These are phyloP conservation scores for Ustilago nuda DNA, from an alignment of 1,284 basidiomycete species.

Conservation along the genomic window DNA sequence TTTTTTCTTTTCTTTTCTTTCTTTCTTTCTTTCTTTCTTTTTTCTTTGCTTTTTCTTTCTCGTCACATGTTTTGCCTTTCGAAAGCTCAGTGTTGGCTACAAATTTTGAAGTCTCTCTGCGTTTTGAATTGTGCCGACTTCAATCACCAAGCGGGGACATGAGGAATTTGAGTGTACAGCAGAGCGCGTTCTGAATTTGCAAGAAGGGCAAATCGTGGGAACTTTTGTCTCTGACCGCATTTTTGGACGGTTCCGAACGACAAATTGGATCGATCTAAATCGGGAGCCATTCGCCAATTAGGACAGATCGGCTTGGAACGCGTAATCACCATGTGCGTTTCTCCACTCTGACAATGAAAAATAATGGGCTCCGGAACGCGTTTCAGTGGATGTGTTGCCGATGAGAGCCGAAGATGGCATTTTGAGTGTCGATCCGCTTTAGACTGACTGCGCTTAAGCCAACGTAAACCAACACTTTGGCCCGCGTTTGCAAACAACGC, in stretches of 20 bases:
- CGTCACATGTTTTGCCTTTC: background rate
- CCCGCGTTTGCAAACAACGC: constrained; percentile 7
- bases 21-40: background rate
- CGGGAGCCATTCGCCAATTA: too few relatives aligned
- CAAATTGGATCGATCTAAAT: background rate
- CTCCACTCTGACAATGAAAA: background rate
- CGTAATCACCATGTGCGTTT: too few relatives aligned
- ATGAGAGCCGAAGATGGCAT: constrained; percentile 11
- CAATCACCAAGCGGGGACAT: background rate
- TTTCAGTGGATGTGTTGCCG: constrained; percentile 17
- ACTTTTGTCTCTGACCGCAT: constrained; percentile 14
- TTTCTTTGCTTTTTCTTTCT: background rate
- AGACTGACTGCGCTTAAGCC: constrained; percentile 38
- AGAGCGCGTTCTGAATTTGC: constrained; percentile 2
- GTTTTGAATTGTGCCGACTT: background rate
- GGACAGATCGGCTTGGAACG: too few relatives aligned
- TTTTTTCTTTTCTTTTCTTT: background rate
- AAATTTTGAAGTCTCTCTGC: background rate
- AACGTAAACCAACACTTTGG: constrained; percentile 15
- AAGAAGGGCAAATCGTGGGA: constrained; percentile 19
- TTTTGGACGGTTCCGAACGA: constrained; percentile 16
- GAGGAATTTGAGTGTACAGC: background rate
- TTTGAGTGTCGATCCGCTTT: constrained; percentile 4
- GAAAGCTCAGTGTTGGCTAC: background rate
- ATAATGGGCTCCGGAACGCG: background rate